Evolutionary conservation across 2,329 filamentous ascomycete genomes (phyloP), one percentile per base, ranked within the genome.

Genomic region (Periconia sp.): DNA sequence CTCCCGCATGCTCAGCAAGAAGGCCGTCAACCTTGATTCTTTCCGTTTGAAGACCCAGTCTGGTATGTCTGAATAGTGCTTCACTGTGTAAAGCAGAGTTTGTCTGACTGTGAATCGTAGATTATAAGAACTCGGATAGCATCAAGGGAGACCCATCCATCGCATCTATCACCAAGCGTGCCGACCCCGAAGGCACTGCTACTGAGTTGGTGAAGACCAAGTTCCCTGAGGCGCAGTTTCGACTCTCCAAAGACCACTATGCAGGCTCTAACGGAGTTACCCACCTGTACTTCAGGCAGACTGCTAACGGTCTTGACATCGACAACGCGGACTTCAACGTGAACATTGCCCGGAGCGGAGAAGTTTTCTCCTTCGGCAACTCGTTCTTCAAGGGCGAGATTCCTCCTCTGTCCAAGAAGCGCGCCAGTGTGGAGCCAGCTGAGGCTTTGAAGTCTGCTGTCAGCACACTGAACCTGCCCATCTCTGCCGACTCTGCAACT

Each of bases 281-380:
- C 0, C 83, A 86, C 60, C 81, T 85, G 57, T 78, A 84, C 66
- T 83, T 85, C 64, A 82, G 81, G 69, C 84, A 86, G 70, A 85
- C 82, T 0, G 72, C 76, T 7, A 80, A 85, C 50, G 83, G 79
- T 1, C 65, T 85, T 20, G 83, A 85, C 55, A 79, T 86, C 54
- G 83, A 85, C 60, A 85, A 85, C 60, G 81, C 80, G 1, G 81
- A 84, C 62, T 83, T 85, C 61, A 84, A 85, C 14, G 15, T 44
- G 15, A 45, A 82, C 81, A 72, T 84, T 60, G 80, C 71, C 20
- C 64, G 72, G 17, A 77, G 85, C 54, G 83, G 84, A 23, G 75
- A 71, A 10, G 73, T 86, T 48, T 83, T 86, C 70, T 85, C 82
- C 1, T 83, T 80, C 54, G 82, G 83, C 40, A 82, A 82, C 56